Conservation (phyloP, 768 basidiomycete species). For the Leucocoprinus sp. region DNA sequence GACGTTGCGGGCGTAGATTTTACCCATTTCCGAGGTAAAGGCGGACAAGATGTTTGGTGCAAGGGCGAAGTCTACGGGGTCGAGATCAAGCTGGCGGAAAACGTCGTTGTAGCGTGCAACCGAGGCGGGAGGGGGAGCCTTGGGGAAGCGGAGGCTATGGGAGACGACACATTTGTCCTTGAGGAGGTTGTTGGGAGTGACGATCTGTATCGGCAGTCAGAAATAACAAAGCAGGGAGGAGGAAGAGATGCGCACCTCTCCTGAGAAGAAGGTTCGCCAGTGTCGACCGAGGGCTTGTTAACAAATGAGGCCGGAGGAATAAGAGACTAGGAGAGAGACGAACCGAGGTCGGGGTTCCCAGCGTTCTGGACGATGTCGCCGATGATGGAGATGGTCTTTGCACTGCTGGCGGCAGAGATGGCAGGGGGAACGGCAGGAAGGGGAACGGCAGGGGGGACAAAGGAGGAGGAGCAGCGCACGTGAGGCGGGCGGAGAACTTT, state of each 20-base stretch:
- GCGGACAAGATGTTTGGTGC: constrained; percentile 50
- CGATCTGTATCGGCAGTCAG: constrained; percentile 2
- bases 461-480: constrained; percentile 3
- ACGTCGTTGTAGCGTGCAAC: constrained; percentile 53
- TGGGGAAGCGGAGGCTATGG: constrained; percentile 14
- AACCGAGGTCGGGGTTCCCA: neutral
- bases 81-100: constrained; percentile 63
- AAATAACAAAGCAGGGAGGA: no score
- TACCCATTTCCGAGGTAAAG: constrained; percentile 71
- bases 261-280: constrained; percentile 14
- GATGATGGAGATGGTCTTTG: neutral
- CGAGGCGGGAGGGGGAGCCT: constrained; percentile 48
- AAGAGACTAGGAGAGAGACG: neutral
- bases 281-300: constrained; percentile 6
- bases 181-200: constrained; percentile 21
- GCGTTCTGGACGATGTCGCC: neutral
- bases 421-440: neutral
- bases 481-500: no score
- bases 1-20: constrained; percentile 60
- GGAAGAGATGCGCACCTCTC: constrained; percentile 14
- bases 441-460: neutral
- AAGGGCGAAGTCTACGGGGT: constrained; percentile 62
- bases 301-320: neutral
- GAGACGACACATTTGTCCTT: constrained; percentile 20
- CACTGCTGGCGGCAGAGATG: neutral